Conservation (phyloP, 140 eudicot species). For the Stevia rebaudiana region DNA sequence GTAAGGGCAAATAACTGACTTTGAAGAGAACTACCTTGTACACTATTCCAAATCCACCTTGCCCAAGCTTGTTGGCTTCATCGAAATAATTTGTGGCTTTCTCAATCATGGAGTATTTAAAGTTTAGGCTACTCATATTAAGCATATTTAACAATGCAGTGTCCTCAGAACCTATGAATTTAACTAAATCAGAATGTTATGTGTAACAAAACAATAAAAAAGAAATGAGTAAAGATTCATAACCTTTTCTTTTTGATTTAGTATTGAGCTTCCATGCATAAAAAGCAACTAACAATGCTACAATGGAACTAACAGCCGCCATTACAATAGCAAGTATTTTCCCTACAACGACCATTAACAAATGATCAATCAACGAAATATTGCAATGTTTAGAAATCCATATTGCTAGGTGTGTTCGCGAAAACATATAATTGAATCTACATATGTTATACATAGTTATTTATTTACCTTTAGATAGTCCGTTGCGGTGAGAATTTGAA, state of each 20-base stretch:
- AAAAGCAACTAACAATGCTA: conserved; percentile 31
- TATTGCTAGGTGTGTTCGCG: background rate
- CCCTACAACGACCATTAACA: conserved; percentile 29
- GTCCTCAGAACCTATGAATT: conserved; percentile 38
- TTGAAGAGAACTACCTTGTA: conserved; percentile 45
- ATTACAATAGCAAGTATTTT: conserved; percentile 28
- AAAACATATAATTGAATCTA: background rate
- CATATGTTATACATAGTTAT: background rate
- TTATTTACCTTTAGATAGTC: conserved; percentile 40
- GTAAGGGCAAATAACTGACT: background rate
- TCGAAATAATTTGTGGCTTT: conserved; percentile 53
- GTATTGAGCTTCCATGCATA: conserved; percentile 40
- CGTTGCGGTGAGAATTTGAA: conserved; percentile 12
- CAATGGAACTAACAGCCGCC: conserved; percentile 42
- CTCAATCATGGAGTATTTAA: conserved; percentile 59
- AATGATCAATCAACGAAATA: background rate
- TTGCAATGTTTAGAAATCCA: too few species aligned
- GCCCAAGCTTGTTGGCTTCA: conserved; percentile 71
- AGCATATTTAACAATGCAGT: conserved; percentile 43
- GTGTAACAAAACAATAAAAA: background rate
- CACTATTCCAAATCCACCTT: conserved; percentile 77
- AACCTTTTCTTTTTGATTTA: conserved; percentile 44
- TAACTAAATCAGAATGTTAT: background rate
- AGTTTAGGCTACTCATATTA: conserved; percentile 58
- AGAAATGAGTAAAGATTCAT: conserved; percentile 8